phyloP scores from a whole-genome alignment of 2,329 filamentous ascomycete genomes.

The Paraphaeosphaeria sporulosa region DNA sequence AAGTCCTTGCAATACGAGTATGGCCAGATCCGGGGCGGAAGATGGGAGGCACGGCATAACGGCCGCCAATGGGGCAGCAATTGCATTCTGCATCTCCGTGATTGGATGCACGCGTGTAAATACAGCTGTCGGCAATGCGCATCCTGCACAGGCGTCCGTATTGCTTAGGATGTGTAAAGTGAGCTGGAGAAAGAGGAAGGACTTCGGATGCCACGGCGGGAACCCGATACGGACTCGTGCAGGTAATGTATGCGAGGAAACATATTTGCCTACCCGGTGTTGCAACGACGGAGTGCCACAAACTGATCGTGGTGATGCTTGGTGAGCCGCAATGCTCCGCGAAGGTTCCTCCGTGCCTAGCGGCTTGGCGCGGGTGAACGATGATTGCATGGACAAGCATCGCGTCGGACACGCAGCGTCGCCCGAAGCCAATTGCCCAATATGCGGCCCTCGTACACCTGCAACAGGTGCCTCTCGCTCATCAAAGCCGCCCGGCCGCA shows the following conservation, averaged over 20 bases:
- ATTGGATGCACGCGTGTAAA: background rate
- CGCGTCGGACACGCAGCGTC: constrained; percentile 12
- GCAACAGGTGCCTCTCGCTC: constrained; percentile 48
- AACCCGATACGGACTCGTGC: background rate
- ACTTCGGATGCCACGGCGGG: background rate
- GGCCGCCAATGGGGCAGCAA: background rate
- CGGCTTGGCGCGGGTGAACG: constrained; percentile 29
- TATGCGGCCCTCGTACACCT: constrained; percentile 52
- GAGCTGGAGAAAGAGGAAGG: background rate
- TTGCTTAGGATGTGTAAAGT: background rate
- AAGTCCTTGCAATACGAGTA: background rate
- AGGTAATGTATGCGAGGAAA: background rate
- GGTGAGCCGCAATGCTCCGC: background rate
- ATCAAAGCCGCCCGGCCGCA: constrained; percentile 41
- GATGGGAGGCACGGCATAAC: background rate
- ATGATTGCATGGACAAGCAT: constrained; percentile 23
- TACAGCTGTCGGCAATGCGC: background rate
- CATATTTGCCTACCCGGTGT: background rate
- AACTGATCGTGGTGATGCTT: background rate
- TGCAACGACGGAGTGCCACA: background rate
- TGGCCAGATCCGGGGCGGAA: background rate
- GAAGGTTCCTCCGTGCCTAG: constrained; percentile 16
- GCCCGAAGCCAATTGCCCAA: constrained; percentile 26
- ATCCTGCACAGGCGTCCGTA: background rate
- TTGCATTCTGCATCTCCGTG: background rate